Conservation (phyloP, 2,329 filamentous ascomycete species). For the Cryphonectria parasitica region DNA sequence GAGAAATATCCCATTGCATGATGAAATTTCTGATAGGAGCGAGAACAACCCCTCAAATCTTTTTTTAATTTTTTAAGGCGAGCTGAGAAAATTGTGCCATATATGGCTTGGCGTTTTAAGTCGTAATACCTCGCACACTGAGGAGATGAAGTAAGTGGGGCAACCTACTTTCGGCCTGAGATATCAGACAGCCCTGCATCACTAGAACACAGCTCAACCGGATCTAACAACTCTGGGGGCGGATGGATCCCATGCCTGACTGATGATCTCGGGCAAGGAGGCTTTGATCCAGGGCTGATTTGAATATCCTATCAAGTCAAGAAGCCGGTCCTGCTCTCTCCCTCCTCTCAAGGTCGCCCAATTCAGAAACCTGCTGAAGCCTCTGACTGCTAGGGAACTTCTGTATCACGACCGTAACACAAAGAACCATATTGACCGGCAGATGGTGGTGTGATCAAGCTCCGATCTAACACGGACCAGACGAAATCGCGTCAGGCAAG, state of each 20-base stretch:
- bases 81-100: slow-evolving; percentile 3
- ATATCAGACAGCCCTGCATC: slow-evolving; percentile 8
- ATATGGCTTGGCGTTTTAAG: background rate
- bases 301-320: background rate
- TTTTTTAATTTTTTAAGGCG: background rate
- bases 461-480: background rate
- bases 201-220: slow-evolving; percentile 9
- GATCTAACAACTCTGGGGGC: background rate
- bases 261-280: slow-evolving; percentile 8
- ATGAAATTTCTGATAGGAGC: background rate
- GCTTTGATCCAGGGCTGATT: background rate
- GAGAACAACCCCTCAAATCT: background rate
- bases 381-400: background rate
- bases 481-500: background rate
- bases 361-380: background rate
- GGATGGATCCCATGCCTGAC: background rate
- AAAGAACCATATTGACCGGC: background rate
- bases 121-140: background rate
- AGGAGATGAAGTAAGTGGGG: background rate
- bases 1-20: background rate
- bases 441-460: slow-evolving; percentile 11
- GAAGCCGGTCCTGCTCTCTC: background rate
- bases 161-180: background rate
- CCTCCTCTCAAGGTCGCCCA: background rate
- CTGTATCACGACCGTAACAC: background rate